phyloP scores from a whole-genome alignment of 768 basidiomycete species.

The Rhizopogon salebrosus region DNA sequence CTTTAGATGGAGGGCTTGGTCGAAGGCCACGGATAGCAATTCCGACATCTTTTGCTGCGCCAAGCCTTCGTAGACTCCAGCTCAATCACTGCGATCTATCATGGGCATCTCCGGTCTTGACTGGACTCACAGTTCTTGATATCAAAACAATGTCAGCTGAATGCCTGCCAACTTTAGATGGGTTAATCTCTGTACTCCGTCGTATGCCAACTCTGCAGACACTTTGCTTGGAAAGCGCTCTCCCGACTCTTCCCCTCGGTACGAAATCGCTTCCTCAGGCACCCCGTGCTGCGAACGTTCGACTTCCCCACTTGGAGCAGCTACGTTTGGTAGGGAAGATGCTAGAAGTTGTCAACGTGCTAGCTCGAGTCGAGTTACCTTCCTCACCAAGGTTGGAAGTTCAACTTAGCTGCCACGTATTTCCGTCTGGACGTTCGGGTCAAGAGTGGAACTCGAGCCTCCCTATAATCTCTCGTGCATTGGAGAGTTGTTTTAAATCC shows the following conservation, averaged over 20 bases:
- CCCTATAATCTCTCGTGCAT: not conserved
- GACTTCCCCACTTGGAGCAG: not conserved
- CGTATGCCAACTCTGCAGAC: conserved; percentile 29
- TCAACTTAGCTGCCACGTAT: not conserved
- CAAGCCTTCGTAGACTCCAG: conserved; percentile 31
- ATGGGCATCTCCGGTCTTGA: conserved; percentile 32
- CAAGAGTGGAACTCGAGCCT: not conserved
- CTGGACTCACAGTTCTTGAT: conserved; percentile 32
- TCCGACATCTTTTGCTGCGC: conserved; percentile 14
- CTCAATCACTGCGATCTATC: conserved; percentile 29
- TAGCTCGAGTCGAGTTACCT: not conserved
- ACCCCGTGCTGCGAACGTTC: not conserved
- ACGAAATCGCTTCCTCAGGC: not conserved
- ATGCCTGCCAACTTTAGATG: conserved; percentile 24
- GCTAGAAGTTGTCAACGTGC: not conserved
- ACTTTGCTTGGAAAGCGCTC: conserved; percentile 31
- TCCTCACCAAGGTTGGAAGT: not conserved
- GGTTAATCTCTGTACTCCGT: conserved; percentile 29
- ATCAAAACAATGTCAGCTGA: conserved; percentile 23
- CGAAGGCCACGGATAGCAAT: not conserved
- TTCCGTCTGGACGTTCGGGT: not conserved
- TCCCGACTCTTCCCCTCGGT: conserved; percentile 16
- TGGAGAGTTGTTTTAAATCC: not conserved
- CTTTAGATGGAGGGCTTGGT: conserved; percentile 13
- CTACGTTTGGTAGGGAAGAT: not conserved